Conservation (phyloP, 2,329 filamentous ascomycete species). For the Claviceps sp. region DNA sequence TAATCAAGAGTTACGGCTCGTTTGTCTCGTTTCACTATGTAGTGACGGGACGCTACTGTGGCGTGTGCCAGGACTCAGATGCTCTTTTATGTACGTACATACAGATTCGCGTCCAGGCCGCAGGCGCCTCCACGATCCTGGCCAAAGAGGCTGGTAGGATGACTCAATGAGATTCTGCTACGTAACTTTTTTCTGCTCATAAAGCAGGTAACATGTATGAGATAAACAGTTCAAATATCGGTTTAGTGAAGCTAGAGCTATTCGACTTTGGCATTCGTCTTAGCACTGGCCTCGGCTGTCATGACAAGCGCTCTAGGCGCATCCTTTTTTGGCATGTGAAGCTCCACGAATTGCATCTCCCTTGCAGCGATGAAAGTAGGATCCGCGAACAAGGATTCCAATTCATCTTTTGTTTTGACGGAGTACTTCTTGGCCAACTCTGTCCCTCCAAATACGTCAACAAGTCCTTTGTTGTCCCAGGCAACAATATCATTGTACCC, state of each 20-base stretch:
- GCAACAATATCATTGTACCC: conserved; percentile 66
- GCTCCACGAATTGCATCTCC: conserved; percentile 58
- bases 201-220: too few relatives aligned
- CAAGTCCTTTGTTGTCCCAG: conserved; percentile 61
- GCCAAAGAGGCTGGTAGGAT: too few relatives aligned
- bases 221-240: too few relatives aligned
- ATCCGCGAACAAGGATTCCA: conserved; percentile 52
- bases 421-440: conserved; percentile 48
- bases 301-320: conserved; percentile 56
- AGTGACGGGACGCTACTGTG: too few relatives aligned
- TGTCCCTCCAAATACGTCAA: conserved; percentile 53
- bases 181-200: too few relatives aligned
- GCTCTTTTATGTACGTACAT: too few relatives aligned
- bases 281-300: conserved; percentile 58
- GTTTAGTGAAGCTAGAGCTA: conserved; percentile 7
- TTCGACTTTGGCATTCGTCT: conserved; percentile 42
- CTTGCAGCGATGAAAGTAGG: conserved; percentile 45
- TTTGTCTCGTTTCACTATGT: too few relatives aligned
- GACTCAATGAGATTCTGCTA: too few relatives aligned
- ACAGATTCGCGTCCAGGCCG: too few relatives aligned
- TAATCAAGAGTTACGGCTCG: too few relatives aligned
- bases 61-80: too few relatives aligned
- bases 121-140: too few relatives aligned
- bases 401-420: conserved; percentile 55
- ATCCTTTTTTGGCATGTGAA: conserved; percentile 70